Percentiles rank a stretch among this genome's conserved stretches.
Conservation (phyloP, 495 filamentous ascomycete species). For the Terfezia boudieri region DNA sequence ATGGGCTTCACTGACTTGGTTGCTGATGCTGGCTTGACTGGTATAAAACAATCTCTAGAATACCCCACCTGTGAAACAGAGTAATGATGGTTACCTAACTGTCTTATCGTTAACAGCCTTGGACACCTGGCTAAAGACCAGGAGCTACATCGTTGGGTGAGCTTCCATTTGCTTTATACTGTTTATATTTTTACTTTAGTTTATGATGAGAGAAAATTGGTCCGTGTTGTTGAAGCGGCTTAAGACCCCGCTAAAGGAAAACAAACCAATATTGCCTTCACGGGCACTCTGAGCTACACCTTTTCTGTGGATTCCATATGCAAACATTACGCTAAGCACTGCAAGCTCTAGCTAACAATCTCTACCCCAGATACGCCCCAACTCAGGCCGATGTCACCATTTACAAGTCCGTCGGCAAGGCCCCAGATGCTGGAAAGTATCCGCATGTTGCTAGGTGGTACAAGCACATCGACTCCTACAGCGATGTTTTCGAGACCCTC, state of each 20-base stretch:
- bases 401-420: constrained; percentile 66
- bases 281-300: constrained; percentile 56
- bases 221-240: constrained; percentile 98
- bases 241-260: constrained; percentile 89
- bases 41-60: constrained; percentile 31
- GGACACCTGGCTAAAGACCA: constrained; percentile 71
- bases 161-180: constrained; percentile 15
- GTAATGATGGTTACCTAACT: not conserved
- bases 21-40: constrained; percentile 62
- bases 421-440: constrained; percentile 64
- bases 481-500: constrained; percentile 74
- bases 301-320: constrained; percentile 4
- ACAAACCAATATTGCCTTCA: constrained; percentile 36
- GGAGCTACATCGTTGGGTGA: constrained; percentile 89
- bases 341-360: constrained; percentile 18
- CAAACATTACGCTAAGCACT: not conserved
- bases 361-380: constrained; percentile 40
- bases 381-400: constrained; percentile 88
- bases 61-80: not conserved
- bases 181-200: not conserved
- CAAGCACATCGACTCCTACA: constrained; percentile 85
- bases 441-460: constrained; percentile 93
- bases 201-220: constrained; percentile 81
- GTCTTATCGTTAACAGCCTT: constrained; percentile 38
- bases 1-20: constrained; percentile 96